These are phyloP conservation scores for Diplodia sapinea DNA, from an alignment of 2,329 filamentous ascomycete species.

Conservation along the genomic window DNA sequence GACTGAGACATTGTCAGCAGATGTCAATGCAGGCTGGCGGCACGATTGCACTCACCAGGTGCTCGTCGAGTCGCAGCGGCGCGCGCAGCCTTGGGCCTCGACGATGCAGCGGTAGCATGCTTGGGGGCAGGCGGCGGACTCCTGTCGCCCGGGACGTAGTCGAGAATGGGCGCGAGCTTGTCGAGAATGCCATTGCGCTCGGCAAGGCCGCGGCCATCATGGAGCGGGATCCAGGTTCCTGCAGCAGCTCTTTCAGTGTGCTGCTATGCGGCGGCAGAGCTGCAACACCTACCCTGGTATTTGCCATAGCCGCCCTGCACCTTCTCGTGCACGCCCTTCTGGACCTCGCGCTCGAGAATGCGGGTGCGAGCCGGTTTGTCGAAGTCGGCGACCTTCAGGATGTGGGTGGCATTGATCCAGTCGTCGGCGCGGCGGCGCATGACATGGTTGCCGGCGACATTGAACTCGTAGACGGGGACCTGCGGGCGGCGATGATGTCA, in stretches of 20 bases:
- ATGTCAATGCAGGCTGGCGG: too few relatives aligned
- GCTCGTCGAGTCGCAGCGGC: conserved; percentile 59
- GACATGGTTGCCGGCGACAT: conserved; percentile 87
- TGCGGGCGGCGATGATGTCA: conserved; percentile 49
- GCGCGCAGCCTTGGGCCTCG: conserved; percentile 80
- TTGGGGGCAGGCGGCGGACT: conserved; percentile 94
- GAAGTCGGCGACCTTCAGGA: conserved; percentile 94
- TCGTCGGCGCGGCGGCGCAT: conserved; percentile 93
- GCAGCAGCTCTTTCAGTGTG: conserved; percentile 9
- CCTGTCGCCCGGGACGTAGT: conserved; percentile 81
- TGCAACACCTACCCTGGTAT: conserved; percentile 76
- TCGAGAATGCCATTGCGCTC: conserved; percentile 86
- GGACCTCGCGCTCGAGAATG: conserved; percentile 94
- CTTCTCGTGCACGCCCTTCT: conserved; percentile 96
- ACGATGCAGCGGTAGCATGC: conserved; percentile 72
- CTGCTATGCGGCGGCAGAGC: background rate
- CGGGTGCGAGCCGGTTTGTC: conserved; percentile 95
- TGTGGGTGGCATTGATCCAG: conserved; percentile 99
- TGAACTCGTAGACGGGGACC: conserved; percentile 95
- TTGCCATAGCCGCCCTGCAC: conserved; percentile 98
- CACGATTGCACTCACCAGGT: conserved; percentile 32
- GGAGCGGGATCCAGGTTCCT: conserved; percentile 96
- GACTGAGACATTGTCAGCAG: conserved; percentile 2
- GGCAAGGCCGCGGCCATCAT: conserved; percentile 79
- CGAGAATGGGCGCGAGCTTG: conserved; percentile 84